phyloP scores from a whole-genome alignment of 768 basidiomycete genomes.

The Panaeolus cyanescens region DNA sequence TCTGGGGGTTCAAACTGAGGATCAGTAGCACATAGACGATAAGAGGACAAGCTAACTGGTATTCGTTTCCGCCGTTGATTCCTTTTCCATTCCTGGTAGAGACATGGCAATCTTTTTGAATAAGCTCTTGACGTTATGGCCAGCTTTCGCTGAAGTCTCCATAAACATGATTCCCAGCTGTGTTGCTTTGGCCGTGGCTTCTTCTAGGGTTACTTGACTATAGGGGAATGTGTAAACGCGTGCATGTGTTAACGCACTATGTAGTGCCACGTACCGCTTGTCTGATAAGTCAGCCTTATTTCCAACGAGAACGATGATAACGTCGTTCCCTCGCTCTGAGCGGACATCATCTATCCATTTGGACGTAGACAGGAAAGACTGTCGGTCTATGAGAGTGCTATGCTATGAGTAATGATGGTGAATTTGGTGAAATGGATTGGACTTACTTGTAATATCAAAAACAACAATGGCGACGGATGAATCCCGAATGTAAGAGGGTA shows the following conservation, averaged over 20 bases:
- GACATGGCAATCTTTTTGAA: slow-evolving; percentile 99
- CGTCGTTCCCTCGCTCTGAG: slow-evolving; percentile 95
- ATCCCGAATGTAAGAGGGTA: slow-evolving; percentile 98
- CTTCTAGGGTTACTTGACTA: slow-evolving; percentile 99
- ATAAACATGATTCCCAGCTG: slow-evolving; percentile 97
- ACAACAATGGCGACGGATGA: slow-evolving; percentile 99
- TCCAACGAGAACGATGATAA: slow-evolving; percentile 97
- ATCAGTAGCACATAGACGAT: slow-evolving; percentile 8
- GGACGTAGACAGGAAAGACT: slow-evolving; percentile 96
- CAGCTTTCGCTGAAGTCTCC: slow-evolving; percentile 99
- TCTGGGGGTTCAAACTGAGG: slow-evolving; percentile 43
- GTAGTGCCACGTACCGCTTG: slow-evolving; percentile 76
- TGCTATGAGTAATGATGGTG: slow-evolving; percentile 5
- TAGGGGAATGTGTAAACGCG: slow-evolving; percentile 6
- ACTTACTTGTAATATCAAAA: slow-evolving; percentile 96
- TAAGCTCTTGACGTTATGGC: slow-evolving; percentile 97
- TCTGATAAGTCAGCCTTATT: slow-evolving; percentile 99
- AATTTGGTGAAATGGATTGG: not conserved
- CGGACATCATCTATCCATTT: slow-evolving; percentile 99
- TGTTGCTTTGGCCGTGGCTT: slow-evolving; percentile 89
- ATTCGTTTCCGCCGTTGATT: slow-evolving; percentile 58
- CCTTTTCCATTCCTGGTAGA: slow-evolving; percentile 93
- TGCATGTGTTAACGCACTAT: not conserved
- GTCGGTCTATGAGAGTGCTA: slow-evolving; percentile 63
- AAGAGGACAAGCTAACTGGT: slow-evolving; percentile 41